Evolutionary conservation across 768 basidiomycete genomes (phyloP).

Genomic region (Clathrus columnatus): DNA sequence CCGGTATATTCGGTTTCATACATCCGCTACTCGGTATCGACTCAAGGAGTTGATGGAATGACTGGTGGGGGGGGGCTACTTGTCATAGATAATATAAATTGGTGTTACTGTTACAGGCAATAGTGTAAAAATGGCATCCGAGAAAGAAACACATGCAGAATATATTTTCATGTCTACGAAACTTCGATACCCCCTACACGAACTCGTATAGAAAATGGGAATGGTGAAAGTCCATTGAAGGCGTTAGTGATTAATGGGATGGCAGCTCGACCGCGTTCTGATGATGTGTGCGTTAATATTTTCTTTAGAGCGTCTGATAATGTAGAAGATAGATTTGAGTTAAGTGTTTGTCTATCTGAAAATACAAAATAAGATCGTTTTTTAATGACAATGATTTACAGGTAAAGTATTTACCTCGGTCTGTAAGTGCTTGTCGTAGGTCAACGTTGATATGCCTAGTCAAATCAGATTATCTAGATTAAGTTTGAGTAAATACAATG

Average conservation of each 20-base stretch:
- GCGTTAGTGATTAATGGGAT: slow-evolving; percentile 79
- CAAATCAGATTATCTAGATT: not conserved
- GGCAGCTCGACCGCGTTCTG: slow-evolving; percentile 61
- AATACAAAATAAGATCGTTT: slow-evolving; percentile 19
- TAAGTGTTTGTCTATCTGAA: slow-evolving; percentile 42
- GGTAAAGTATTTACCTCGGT: slow-evolving; percentile 38
- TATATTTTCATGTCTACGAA: too few species aligned
- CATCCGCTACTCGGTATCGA: not conserved
- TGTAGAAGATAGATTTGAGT: slow-evolving; percentile 47
- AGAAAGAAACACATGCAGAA: too few species aligned
- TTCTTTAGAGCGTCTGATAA: slow-evolving; percentile 58
- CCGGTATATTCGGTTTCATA: not conserved
- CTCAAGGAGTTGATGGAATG: not conserved
- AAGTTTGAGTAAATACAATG: not conserved
- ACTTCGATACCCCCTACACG: slow-evolving; percentile 61
- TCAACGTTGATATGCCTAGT: slow-evolving; percentile 73
- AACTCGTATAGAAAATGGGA: slow-evolving; percentile 64
- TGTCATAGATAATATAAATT: too few species aligned
- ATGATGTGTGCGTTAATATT: slow-evolving; percentile 72
- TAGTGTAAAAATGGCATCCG: too few species aligned
- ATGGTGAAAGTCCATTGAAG: slow-evolving; percentile 61
- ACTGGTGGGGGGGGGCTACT: too few species aligned
- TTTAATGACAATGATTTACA: not conserved
- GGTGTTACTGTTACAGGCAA: too few species aligned
- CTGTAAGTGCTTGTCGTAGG: slow-evolving; percentile 60